Conservation (phyloP, 139 green algal genomes). For the Chloropicon primus region DNA sequence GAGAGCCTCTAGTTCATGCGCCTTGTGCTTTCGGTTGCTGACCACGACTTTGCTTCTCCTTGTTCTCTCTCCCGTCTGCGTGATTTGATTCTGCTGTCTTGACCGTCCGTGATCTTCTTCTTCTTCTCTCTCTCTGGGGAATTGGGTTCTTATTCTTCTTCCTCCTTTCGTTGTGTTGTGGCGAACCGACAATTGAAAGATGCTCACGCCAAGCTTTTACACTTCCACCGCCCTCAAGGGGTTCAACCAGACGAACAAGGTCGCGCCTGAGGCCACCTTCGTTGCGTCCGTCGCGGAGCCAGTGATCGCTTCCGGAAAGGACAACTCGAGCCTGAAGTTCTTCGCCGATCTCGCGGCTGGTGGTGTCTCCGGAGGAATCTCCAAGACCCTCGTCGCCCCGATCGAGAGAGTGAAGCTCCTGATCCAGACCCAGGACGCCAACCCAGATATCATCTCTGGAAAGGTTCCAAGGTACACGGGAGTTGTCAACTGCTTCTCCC, state of each 20-base stretch:
- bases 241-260: neutral
- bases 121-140: no score
- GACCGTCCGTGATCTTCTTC: no score
- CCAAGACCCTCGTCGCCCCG: constrained; percentile 85
- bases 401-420: constrained; percentile 98
- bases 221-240: neutral
- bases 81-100: no score
- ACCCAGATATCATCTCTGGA: constrained; percentile 62
- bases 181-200: no score
- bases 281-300: neutral
- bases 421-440: constrained; percentile 61
- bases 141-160: neutral
- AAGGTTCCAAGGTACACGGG: constrained; percentile 50
- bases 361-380: constrained; percentile 66
- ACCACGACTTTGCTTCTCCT: no score
- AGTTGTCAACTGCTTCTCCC: constrained; percentile 82
- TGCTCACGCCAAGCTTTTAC: neutral
- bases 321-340: constrained; percentile 33
- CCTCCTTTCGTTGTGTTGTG: no score
- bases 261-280: neutral
- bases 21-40: no score
- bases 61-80: no score
- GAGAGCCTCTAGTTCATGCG: no score
- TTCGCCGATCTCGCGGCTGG: constrained; percentile 54
- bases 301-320: neutral